A percentile compares a stretch with the other conserved stretches of the same genome.
These are phyloP conservation scores for Xylariaceae sp. DNA, from an alignment of 2,329 filamentous ascomycete species.

Conservation along the genomic window DNA sequence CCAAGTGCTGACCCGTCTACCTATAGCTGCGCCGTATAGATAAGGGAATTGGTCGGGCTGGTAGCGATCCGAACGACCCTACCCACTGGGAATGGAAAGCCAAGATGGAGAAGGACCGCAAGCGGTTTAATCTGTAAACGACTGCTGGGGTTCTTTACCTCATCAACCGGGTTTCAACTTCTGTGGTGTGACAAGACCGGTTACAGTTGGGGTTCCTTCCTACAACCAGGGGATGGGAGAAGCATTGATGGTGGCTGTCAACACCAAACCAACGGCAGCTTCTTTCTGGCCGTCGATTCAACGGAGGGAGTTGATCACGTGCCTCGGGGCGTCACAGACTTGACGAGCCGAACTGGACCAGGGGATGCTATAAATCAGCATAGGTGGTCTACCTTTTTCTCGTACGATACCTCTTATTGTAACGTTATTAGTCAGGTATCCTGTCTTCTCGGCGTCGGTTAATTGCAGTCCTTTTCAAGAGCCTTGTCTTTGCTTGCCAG, in stretches of 20 bases:
- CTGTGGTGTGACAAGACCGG: not conserved
- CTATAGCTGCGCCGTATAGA: slow-evolving; percentile 58
- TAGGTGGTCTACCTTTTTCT: not conserved
- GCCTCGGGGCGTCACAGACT: not conserved
- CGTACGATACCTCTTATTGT: not conserved
- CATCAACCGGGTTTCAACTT: not conserved
- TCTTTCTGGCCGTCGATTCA: not conserved
- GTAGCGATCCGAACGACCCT: slow-evolving; percentile 64
- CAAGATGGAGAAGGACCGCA: slow-evolving; percentile 84
- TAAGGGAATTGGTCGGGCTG: slow-evolving; percentile 70
- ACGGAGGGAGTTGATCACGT: not conserved
- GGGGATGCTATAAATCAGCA: not conserved
- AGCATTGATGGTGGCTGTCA: not conserved
- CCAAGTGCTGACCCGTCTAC: slow-evolving; percentile 6
- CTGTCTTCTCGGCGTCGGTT: not conserved
- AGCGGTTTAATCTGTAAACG: slow-evolving; percentile 78
- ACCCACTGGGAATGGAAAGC: slow-evolving; percentile 97
- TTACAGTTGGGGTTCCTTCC: not conserved
- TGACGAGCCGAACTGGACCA: not conserved
- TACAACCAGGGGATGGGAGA: not conserved
- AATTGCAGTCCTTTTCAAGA: not conserved
- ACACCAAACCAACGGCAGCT: not conserved
- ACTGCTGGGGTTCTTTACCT: not conserved
- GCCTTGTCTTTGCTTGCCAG: not conserved
- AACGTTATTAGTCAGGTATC: not conserved